Percentiles rank a stretch among this genome's conserved stretches.
These are phyloP conservation scores for Triangularia verruculosa DNA, from an alignment of 2,329 filamentous ascomycete genomes.

Conservation along the genomic window DNA sequence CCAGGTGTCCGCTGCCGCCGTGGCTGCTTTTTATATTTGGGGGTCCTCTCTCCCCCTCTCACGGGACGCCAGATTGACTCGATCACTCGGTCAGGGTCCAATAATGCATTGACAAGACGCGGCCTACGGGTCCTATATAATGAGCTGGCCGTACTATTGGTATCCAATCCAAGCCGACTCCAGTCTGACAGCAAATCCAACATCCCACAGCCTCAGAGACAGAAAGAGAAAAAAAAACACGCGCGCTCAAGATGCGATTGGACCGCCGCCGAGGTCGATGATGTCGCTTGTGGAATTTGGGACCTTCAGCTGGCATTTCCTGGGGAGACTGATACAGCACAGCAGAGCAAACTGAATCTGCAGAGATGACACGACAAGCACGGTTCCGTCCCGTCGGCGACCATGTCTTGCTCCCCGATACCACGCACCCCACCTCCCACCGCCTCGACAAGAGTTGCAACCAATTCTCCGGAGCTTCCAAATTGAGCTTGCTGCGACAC, in stretches of 20 bases:
- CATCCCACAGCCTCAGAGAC: not conserved
- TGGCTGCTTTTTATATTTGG: not conserved
- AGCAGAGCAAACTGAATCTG: not conserved
- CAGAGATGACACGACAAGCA: not conserved
- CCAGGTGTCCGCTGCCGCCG: not conserved
- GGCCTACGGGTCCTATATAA: not conserved
- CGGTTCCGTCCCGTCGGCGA: slow-evolving; percentile 2
- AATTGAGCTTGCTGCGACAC: not conserved
- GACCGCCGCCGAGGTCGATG: not conserved
- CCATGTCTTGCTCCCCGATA: slow-evolving; percentile 5
- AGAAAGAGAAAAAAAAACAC: not conserved
- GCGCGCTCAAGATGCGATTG: not conserved
- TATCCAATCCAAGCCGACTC: not conserved
- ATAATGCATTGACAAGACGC: not conserved
- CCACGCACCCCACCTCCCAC: not conserved
- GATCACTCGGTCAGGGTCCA: not conserved
- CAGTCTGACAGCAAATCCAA: not conserved
- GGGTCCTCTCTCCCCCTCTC: not conserved
- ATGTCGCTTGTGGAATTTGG: slow-evolving; percentile 2
- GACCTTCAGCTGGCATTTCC: not conserved
- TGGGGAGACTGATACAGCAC: not conserved
- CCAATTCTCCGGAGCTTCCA: not conserved
- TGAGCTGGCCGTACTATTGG: not conserved
- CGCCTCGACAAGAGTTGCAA: not conserved
- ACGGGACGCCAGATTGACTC: not conserved